Base-by-base conservation (phyloP, 2,329 filamentous ascomycete species). In the Verticillium zaregamsianum region DNA sequence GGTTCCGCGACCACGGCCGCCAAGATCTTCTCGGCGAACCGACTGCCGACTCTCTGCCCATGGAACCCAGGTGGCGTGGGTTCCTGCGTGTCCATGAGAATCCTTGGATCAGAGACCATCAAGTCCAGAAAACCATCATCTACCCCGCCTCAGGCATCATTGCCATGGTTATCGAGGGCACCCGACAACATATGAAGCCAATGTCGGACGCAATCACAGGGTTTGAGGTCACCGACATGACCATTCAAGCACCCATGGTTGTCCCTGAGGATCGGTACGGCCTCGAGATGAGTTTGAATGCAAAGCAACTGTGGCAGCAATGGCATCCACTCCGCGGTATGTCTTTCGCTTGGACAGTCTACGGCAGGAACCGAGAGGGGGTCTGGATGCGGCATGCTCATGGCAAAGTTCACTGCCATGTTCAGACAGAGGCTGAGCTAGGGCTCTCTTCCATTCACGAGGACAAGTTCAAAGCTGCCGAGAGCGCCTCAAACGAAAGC, bases 61-160 rank as follows among this genome's bases (percentile, higher is more conserved):
- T 77, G 55, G 76, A 82, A 62, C 79, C 79, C 11, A 73, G 76
- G 6, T 84, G 81, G 81, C 75, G 80, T 14, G 79, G 79, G 2
- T 82, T 81, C 63, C 73, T 84, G 39, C 78, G 80, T 11, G 61
- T 80, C 7, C 72, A 73, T 0, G 81, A 85, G 66, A 79, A 80
- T 57, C 80, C 81, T 0, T 85, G 83, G 82, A 73, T 85, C 9
- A 70, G 74, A 58, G 79, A 85, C 61, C 82, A 85, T 61, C 75
- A 80, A 25, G 75, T 85, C 8, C 80, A 82, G 61, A 80, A 79
- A 64, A 78, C 78, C 1, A 77, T 79, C 35, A 70, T 85, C 17
- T 84, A 82, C 58, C 82, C 82, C 2, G 81, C 79, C 3, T 75
- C 82, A 1, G 82, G 81, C 1, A 80, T 83, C 74, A 68, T 80